Evolutionary conservation across 2,329 filamentous ascomycete genomes (phyloP).

Genomic region (Didymosphaeria variabile): DNA sequence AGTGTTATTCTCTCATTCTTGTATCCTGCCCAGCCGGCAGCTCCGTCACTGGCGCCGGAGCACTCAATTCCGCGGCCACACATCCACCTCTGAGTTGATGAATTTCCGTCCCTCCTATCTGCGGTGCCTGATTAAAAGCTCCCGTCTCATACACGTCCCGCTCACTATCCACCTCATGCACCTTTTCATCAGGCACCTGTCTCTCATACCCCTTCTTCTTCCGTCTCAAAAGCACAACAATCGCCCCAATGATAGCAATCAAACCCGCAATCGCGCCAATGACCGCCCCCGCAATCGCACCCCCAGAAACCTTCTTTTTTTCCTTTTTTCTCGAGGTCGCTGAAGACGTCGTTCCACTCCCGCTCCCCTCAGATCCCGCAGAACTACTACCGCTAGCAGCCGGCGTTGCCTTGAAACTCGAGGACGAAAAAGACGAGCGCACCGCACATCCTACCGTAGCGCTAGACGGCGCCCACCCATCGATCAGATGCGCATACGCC

Average conservation of each 20-base stretch:
- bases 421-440: background rate
- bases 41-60: background rate
- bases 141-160: background rate
- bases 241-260: background rate
- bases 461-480: conserved; percentile 17
- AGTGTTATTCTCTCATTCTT: too few species aligned
- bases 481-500: conserved; percentile 21
- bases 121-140: conserved; percentile 1
- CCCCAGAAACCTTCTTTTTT: conserved; percentile 5
- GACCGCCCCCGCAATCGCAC: conserved; percentile 15
- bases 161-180: background rate
- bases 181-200: background rate
- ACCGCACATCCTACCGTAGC: conserved; percentile 10
- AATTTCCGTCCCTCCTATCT: background rate
- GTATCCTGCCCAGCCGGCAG: too few species aligned
- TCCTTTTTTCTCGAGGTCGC: conserved; percentile 3
- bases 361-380: too few species aligned
- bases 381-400: too few species aligned
- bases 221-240: background rate
- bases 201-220: background rate
- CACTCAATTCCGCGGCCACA: background rate
- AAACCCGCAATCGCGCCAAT: conserved; percentile 13
- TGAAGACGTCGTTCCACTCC: too few species aligned
- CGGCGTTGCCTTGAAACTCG: background rate
- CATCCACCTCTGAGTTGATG: conserved; percentile 1